phyloP scores from a whole-genome alignment of 1,139 yeast species.

The Hyphopichia fennica region DNA sequence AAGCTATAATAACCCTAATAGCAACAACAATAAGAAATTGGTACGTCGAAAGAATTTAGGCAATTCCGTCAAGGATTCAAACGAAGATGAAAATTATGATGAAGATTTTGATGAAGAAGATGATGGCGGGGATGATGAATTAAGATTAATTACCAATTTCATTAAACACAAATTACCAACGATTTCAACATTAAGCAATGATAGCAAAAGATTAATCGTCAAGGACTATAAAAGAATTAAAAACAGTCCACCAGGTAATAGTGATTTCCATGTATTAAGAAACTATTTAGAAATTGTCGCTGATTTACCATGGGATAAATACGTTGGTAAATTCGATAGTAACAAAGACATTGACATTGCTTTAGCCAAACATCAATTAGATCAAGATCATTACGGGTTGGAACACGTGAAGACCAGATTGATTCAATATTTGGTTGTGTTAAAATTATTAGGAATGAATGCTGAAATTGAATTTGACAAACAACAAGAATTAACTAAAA shows the following conservation, averaged over 20 bases:
- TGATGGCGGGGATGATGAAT: constrained; percentile 48
- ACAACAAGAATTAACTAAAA: constrained; percentile 9
- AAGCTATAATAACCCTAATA: constrained; percentile 6
- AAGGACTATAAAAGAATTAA: constrained; percentile 66
- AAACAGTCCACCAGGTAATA: constrained; percentile 63
- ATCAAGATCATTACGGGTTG: constrained; percentile 83
- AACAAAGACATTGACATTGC: constrained; percentile 51
- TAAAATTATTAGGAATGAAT: constrained; percentile 57
- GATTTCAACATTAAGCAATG: constrained; percentile 37
- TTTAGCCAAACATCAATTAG: constrained; percentile 60
- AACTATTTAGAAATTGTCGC: constrained; percentile 70
- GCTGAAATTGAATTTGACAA: constrained; percentile 30
- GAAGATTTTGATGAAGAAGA: constrained; percentile 27
- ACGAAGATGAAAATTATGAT: constrained; percentile 11
- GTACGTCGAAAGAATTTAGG: constrained; percentile 13
- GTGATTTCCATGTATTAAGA: constrained; percentile 73
- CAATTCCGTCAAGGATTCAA: constrained; percentile 3
- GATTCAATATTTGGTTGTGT: constrained; percentile 77
- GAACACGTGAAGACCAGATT: constrained; percentile 78
- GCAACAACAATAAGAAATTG: constrained; percentile 12
- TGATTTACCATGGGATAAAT: constrained; percentile 64
- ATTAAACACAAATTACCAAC: constrained; percentile 47
- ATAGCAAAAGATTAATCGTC: constrained; percentile 57
- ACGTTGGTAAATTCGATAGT: constrained; percentile 36
- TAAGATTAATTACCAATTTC: constrained; percentile 44